These are phyloP conservation scores for Vigna radiata DNA, from an alignment of 306 rosid species.

Conservation along the genomic window DNA sequence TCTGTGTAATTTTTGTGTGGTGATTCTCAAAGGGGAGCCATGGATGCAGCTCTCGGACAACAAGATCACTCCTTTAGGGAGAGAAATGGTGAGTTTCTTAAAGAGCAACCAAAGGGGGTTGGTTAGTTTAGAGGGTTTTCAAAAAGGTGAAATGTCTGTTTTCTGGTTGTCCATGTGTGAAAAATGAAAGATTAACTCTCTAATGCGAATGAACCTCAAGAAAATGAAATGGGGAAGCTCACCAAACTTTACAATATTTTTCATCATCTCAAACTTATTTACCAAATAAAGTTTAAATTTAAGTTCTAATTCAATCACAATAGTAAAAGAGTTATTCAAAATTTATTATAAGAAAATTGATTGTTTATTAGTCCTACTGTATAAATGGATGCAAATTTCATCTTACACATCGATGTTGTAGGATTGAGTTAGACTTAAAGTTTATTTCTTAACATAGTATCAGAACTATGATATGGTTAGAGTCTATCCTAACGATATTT, in stretches of 20 bases:
- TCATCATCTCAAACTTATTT: constrained; percentile 9
- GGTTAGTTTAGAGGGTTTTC: constrained; percentile 63
- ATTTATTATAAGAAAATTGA: too few species aligned
- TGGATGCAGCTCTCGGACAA: constrained; percentile 4
- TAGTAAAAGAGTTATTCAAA: too few species aligned
- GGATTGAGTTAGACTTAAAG: too few species aligned
- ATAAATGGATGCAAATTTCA: too few species aligned
- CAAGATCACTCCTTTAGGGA: constrained; percentile 6
- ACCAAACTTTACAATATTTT: constrained; percentile 48
- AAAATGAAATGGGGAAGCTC: constrained; percentile 36
- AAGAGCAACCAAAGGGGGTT: constrained; percentile 59
- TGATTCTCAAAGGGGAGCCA: constrained; percentile 17
- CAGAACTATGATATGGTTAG: too few species aligned
- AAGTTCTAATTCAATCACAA: too few species aligned
- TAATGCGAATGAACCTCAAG: constrained; percentile 33
- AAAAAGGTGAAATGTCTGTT: constrained; percentile 65
- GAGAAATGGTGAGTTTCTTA: constrained; percentile 52
- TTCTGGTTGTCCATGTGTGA: constrained; percentile 48
- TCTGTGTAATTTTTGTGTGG: constrained; percentile 15
- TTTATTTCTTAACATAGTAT: too few species aligned
- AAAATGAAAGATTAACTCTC: constrained; percentile 56
- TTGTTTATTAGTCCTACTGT: too few species aligned
- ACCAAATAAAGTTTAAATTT: too few species aligned
- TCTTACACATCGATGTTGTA: too few species aligned
- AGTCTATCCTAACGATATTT: too few species aligned